These are phyloP conservation scores for Salix arbutifolia DNA, from an alignment of 345 rosid species.

Conservation along the genomic window DNA sequence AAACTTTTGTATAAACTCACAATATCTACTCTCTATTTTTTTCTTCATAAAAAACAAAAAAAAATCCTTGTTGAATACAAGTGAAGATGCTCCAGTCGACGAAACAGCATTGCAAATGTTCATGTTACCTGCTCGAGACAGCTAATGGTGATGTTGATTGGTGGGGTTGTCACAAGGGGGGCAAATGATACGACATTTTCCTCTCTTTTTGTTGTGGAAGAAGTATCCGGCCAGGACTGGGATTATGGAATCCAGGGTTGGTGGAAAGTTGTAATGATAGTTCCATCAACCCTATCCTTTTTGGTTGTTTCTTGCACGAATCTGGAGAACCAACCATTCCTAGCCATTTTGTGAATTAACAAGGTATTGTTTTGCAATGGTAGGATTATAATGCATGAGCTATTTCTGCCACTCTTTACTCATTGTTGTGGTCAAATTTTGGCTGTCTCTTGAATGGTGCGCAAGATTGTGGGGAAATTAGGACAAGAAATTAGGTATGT, in stretches of 20 bases:
- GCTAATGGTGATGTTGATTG: not conserved
- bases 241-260: not conserved
- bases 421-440: not conserved
- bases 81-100: not conserved
- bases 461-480: not conserved
- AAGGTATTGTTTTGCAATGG: not conserved
- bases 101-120: not conserved
- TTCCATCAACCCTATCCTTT: not conserved
- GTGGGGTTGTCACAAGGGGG: not conserved
- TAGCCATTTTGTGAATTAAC: not conserved
- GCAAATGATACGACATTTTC: not conserved
- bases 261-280: slow-evolving; percentile 8
- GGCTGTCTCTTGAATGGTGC: not conserved
- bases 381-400: not conserved
- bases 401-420: not conserved
- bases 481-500: slow-evolving; percentile 31
- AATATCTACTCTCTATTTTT: too few relatives aligned
- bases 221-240: not conserved
- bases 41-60: too few relatives aligned
- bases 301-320: not conserved
- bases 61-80: not conserved
- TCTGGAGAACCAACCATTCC: not conserved
- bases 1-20: too few relatives aligned
- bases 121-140: not conserved
- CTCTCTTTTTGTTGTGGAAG: not conserved